Percentiles rank a stretch among this genome's conserved stretches.
Evolutionary conservation across 805 yeast genomes (phyloP).

Genomic region (Metschnikowia shivogae): DNA sequence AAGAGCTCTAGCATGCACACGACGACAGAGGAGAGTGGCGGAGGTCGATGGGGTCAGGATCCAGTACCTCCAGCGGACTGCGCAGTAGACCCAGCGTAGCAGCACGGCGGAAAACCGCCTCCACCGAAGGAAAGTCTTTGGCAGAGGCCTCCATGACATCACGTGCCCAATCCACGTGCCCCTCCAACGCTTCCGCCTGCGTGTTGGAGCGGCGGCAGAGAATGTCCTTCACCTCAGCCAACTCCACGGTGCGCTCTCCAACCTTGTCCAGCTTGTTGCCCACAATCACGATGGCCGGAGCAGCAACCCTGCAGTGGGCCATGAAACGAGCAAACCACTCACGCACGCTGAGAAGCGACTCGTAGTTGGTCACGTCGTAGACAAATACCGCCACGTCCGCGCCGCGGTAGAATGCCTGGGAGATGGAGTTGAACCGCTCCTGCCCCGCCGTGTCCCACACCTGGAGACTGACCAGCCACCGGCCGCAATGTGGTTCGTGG

Average conservation of each 20-base stretch:
- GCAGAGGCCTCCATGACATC: constrained; percentile 34
- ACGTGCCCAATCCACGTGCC: constrained; percentile 32
- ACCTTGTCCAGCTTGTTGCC: constrained; percentile 48
- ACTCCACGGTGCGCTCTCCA: constrained; percentile 32
- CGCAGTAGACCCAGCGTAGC: constrained; percentile 31
- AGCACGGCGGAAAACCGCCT: constrained; percentile 32
- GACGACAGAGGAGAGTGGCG: neutral
- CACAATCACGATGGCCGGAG: constrained; percentile 48
- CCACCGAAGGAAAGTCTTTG: constrained; percentile 28
- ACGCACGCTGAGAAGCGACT: constrained; percentile 43
- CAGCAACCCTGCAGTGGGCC: constrained; percentile 43
- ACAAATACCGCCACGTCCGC: constrained; percentile 53
- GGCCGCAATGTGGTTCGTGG: too few relatives aligned
- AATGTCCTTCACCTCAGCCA: constrained; percentile 33
- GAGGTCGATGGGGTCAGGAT: neutral
- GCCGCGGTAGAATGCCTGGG: constrained; percentile 56
- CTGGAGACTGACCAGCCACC: constrained; percentile 40
- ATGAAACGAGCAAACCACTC: constrained; percentile 48
- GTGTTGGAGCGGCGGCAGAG: constrained; percentile 19
- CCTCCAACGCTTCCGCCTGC: constrained; percentile 19
- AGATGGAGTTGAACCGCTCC: constrained; percentile 45
- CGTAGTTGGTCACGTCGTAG: constrained; percentile 52
- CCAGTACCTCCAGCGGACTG: neutral
- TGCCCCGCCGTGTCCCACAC: constrained; percentile 53
- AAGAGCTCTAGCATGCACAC: constrained; percentile 4